Conservation (phyloP, 352 stramenopile species). For the Globisporangium middletonii region DNA sequence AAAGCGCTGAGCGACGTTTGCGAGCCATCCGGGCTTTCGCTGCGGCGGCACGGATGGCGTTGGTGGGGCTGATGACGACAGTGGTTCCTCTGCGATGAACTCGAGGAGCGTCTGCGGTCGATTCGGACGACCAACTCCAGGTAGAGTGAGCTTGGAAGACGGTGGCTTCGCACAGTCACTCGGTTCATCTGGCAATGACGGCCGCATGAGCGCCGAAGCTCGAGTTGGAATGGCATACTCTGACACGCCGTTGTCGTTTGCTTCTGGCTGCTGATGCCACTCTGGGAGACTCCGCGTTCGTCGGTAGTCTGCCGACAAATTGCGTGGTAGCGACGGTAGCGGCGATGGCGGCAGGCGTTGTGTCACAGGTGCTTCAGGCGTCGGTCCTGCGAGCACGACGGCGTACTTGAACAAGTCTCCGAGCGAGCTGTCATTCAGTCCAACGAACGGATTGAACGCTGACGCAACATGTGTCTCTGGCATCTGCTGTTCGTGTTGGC, state of each 20-base stretch:
- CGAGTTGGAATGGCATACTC: too few species aligned
- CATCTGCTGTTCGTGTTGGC: too few species aligned
- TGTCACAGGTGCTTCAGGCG: conserved; percentile 2
- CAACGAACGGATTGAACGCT: conserved; percentile 19
- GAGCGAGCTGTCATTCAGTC: conserved; percentile 40
- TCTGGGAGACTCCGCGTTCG: conserved; percentile 36
- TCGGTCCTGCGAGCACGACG: conserved; percentile 51
- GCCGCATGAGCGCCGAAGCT: too few species aligned
- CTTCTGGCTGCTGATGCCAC: conserved; percentile 16
- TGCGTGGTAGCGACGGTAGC: conserved; percentile 7
- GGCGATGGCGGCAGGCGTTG: too few species aligned
- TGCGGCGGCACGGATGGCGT: conserved; percentile 8
- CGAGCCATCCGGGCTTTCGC: conserved; percentile 24
- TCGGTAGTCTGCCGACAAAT: conserved; percentile 30
- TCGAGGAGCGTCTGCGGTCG: conserved; percentile 19
- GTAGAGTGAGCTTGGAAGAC: conserved; percentile 21
- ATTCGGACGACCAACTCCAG: too few species aligned
- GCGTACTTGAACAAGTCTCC: conserved; percentile 68
- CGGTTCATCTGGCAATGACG: too few species aligned
- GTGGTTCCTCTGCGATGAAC: conserved; percentile 24
- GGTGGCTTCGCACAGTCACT: conserved; percentile 2
- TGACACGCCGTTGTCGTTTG: too few species aligned
- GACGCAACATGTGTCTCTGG: conserved; percentile 6
- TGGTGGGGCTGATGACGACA: conserved; percentile 2
- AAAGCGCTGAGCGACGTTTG: conserved; percentile 27